These are phyloP conservation scores for Globisporangium parvum DNA, from an alignment of 352 stramenopile species.

Conservation along the genomic window DNA sequence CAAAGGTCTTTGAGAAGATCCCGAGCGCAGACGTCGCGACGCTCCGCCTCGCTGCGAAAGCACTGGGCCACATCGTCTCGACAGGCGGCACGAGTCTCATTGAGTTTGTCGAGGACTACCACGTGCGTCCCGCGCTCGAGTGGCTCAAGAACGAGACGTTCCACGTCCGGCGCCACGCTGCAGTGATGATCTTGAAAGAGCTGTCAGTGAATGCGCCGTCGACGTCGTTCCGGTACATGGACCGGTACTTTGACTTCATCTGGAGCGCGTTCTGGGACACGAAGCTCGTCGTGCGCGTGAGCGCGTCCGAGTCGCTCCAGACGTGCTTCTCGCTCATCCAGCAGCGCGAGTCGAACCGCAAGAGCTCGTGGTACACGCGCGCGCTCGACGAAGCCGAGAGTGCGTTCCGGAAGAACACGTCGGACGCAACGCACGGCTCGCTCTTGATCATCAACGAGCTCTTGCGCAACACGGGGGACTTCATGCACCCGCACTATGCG, in stretches of 20 bases:
- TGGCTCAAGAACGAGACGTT: slow-evolving; percentile 89
- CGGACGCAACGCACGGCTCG: slow-evolving; percentile 75
- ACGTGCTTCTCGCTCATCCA: slow-evolving; percentile 85
- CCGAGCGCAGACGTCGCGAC: slow-evolving; percentile 63
- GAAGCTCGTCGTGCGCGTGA: slow-evolving; percentile 72
- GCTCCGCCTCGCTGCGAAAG: slow-evolving; percentile 69
- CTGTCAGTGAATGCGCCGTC: slow-evolving; percentile 82
- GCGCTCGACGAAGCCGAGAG: slow-evolving; percentile 73
- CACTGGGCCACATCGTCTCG: slow-evolving; percentile 83
- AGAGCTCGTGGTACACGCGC: slow-evolving; percentile 74
- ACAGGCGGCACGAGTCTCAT: slow-evolving; percentile 82
- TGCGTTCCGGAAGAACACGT: slow-evolving; percentile 66
- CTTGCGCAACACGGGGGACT: slow-evolving; percentile 82
- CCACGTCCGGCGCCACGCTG: slow-evolving; percentile 78
- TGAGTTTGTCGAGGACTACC: slow-evolving; percentile 87
- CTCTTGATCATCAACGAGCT: slow-evolving; percentile 84
- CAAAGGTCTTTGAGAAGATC: slow-evolving; percentile 86
- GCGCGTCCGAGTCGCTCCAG: slow-evolving; percentile 76
- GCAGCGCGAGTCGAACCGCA: slow-evolving; percentile 83
- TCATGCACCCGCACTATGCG: slow-evolving; percentile 83
- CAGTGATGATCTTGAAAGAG: slow-evolving; percentile 85
- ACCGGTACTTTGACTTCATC: slow-evolving; percentile 88
- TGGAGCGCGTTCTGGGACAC: slow-evolving; percentile 87
- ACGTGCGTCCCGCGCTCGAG: slow-evolving; percentile 81
- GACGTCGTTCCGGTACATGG: slow-evolving; percentile 84